Base-by-base conservation (phyloP, 2,329 filamentous ascomycete species). In the Helotiales sp. region DNA sequence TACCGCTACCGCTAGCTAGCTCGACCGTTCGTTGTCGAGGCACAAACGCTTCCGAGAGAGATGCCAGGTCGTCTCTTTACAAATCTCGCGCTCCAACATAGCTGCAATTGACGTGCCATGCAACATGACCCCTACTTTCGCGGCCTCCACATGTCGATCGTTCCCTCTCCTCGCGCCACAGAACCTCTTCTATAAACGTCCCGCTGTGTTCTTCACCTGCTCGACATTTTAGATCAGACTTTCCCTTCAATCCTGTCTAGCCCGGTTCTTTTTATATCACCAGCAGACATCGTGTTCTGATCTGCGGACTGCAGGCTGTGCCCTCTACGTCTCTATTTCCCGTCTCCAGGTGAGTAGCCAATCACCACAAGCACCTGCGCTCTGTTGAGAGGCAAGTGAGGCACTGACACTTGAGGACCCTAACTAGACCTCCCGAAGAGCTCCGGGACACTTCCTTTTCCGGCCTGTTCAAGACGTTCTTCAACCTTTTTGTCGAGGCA, bases 111-210 rank as follows among this genome's bases (percentile, higher is more conserved):
- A n/a, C n/a, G n/a, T n/a, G n/a, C n/a, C n/a, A n/a, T n/a, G n/a
- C n/a, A n/a, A n/a, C n/a, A n/a, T n/a, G n/a, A n/a, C n/a, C n/a
- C n/a, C n/a, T n/a, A n/a, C n/a, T n/a, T n/a, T n/a, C n/a, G n/a
- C n/a, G n/a, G n/a, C n/a, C n/a, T n/a, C n/a, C n/a, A n/a, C 63
- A 60, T 66, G 63, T 50, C 55, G 61, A 66, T 64, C 61, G n/a
- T 46, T 59, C 19, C 36, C 47, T 40, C 51, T 42, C 29, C 40
- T 61, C 58, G 54, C 56, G 52, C 48, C 55, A 40, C 47, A 55
- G 34, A 36, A 27, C n/a, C 25, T 34, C n/a, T 49, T 47, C 17
- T 54, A 52, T 55, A 57, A 52, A 46, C 49, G 10, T 47, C 49
- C 47, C 31, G 15, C 33, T 52, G 13, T 36, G 15, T 38, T 48